phyloP scores from a whole-genome alignment of 163 green algal genomes.

The Scenedesmus sp. region DNA sequence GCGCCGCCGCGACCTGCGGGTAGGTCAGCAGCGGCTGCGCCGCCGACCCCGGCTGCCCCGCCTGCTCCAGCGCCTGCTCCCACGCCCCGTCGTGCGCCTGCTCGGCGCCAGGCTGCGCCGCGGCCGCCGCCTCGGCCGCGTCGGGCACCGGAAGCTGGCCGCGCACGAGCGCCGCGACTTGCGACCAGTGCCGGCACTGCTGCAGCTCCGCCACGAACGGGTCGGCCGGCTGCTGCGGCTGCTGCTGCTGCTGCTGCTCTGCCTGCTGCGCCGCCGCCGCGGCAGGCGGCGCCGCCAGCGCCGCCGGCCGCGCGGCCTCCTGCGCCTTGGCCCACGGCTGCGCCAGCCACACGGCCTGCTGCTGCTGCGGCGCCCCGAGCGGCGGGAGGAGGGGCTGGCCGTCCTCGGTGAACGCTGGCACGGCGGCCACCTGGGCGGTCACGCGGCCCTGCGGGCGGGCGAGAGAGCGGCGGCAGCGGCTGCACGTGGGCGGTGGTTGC shows the following conservation, averaged over 20 bases:
- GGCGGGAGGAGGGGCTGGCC: background rate
- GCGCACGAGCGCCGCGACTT: background rate
- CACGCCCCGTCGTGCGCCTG: background rate
- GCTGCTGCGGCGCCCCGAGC: background rate
- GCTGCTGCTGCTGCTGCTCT: constrained; percentile 14
- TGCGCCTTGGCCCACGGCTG: background rate
- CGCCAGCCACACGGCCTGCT: constrained; percentile 13
- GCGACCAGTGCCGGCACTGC: background rate
- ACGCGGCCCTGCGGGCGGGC: no score
- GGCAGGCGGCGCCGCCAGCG: constrained; percentile 7
- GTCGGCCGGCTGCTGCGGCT: background rate
- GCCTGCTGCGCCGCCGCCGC: background rate
- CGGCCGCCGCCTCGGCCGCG: constrained; percentile 11
- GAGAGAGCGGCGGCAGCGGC: no score
- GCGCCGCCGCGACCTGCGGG: background rate
- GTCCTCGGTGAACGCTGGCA: background rate
- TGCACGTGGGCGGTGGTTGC: no score
- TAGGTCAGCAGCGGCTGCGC: background rate
- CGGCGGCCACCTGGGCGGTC: background rate
- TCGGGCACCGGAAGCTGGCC: no score
- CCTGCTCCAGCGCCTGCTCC: background rate
- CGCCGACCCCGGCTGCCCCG: background rate
- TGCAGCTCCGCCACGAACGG: background rate
- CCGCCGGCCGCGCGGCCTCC: no score
- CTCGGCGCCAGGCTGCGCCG: background rate